Evolutionary conservation across 2,329 filamentous ascomycete species (phyloP), one percentile per base, ranked within the genome.

Genomic region (Davidsoniella virescens): DNA sequence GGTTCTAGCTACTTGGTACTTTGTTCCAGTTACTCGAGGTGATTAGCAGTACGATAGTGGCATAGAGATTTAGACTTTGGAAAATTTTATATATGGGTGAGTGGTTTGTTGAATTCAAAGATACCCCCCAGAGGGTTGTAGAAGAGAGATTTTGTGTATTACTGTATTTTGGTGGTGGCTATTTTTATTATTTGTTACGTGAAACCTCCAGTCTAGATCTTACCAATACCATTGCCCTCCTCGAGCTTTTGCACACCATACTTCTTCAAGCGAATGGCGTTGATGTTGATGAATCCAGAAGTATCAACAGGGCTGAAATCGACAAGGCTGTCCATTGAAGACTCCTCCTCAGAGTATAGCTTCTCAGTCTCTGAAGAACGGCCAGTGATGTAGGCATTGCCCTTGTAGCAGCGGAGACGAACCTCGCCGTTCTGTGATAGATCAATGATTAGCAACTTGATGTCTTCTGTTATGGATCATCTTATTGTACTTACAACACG

Each of bases 191-290:
- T 23, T 23, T 23, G 20, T 4, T 23, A 23, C 20, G 20, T 23
- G 20, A 23, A 23, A 23, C 20, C 20, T 23, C 20, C 20, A 23
- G 17, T 49, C 37, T 45, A 52, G 14, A 23, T 38, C n/a, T 20
- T 45, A 14, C 51, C 51, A 49, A 52, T 25, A 41, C 46, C 38
- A 64, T 67, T 55, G 50, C 61, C 61, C 36, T 63, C 56, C 56
- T 57, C 57, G 44, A 61, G 61, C 60, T 64, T 65, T 44, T 54
- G 49, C 25, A 23, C 54, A 23, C 61, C 60, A 26, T 64, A 63
- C 58, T 66, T 80, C 65, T 78, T 68, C 46, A 82, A 66, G 42
- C 76, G 70, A 56, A 83, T 82, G 55, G 76, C 76, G 60, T 90
- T 72, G 58, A 87, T 80, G 49, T 71, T 72, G 60, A 90, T 78